Base-by-base conservation (phyloP, 2,329 filamentous ascomycete species). In the Aspergillus sp. region DNA sequence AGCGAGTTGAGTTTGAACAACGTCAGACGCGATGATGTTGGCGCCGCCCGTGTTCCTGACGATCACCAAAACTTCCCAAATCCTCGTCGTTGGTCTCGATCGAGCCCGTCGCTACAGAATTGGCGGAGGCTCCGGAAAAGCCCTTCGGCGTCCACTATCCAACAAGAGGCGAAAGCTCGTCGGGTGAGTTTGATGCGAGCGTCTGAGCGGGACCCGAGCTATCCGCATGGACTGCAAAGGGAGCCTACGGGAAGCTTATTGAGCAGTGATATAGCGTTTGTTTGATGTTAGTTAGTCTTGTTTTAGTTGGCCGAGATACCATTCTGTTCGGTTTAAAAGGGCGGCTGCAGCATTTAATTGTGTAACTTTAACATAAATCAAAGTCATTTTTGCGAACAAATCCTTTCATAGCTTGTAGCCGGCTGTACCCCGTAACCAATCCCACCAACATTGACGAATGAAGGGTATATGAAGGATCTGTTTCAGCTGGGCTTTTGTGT, bases 1-100 rank as follows among this genome's bases (percentile, higher is more conserved):
- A 75, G 72, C 44, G 70, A 75, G 39, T 61, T 65, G 17, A 75
- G 72, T 54, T 51, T 75, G 51, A 61, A 55, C 50, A 68, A 68
- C 61, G 54, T 57, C 37, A 64, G 61, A 27, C 69, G 61, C 3
- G 55, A 65, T 30, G 70, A 66, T n/a, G 61, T 61, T 4, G 65
- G 61, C 13, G 60, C 56, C 48, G 59, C 50, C 22, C 41, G 58
- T 17, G 60, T 59, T 4, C 57, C 66, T 39, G 62, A 64, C 5
- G 54, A 65, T 61, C 50, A 56, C 17, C 61, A 67, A 20, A 61
- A 65, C 39, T 27, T n/a, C 15, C 34, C 46, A 11, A 27, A 17
- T 8, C 57, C 60, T n/a, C 60, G 65, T 33, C 59, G 57, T 34
- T 70, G 67, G 66, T 66, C 65, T 41, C 58, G 58, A 17, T 53